Base-by-base conservation (phyloP, 2,329 filamentous ascomycete genomes). In the Aspergillus floridensis region DNA sequence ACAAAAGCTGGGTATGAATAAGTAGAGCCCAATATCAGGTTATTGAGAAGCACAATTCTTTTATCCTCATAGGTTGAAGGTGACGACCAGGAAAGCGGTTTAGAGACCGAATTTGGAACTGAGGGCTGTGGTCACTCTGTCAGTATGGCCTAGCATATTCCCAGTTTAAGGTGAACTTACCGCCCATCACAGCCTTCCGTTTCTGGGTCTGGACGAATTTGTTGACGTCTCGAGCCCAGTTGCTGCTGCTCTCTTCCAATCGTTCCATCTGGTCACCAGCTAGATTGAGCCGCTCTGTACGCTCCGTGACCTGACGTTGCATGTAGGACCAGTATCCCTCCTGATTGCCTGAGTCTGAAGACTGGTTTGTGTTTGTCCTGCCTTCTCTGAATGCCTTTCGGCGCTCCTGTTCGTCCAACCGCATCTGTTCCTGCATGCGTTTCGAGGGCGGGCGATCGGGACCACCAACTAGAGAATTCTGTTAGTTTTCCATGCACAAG, bases 151-250 rank as follows among this genome's bases (percentile, higher is more conserved):
- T 38, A 24, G 19, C 47, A 11, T 50, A 16, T 12, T 2, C n/a
- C n/a, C 10, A 22, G 53, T 26, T 51, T 21, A 5, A 4, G 8
- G 19, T 5, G 11, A 38, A 73, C 76, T 70, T 76, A 61, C 84
- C 81, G 1, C 92, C 91, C 66, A 96, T 77, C 14, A 96, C 80
- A 64, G 95, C 81, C 63, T 91, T 93, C 72, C 87, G 86, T 84
- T 98, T 98, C 80, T 98, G 93, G 77, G 88, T 88, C 59, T 82
- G 84, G 4, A 96, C 88, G 74, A 86, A 97, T 74, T 96, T 97
- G 69, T 86, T 89, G 55, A 96, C 92, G 72, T 96, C 93, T 32
- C 92, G 86, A 14, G 92, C 89, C 87, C 92, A 98, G 19, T 87
- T 89, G 57, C 86, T 86, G 71, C 91, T 96, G 66, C 88, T 88